Percentiles rank a stretch among this genome's conserved stretches.
Conservation (phyloP, 495 filamentous ascomycete genomes). For the Penicillium macrosclerotiorum region DNA sequence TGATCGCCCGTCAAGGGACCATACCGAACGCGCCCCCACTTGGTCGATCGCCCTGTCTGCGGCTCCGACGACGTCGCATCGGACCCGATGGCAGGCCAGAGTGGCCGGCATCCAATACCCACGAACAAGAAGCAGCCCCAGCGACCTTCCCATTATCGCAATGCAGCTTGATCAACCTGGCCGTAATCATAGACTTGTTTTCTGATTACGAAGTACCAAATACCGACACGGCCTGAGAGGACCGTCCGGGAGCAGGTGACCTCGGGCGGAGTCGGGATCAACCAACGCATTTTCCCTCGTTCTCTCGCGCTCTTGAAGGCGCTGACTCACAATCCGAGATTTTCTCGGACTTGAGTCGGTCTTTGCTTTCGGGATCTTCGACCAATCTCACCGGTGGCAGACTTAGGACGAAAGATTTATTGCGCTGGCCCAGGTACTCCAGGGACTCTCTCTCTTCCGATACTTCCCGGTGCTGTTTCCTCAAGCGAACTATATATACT, state of each 20-base stretch:
- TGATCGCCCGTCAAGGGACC: background rate
- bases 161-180: too few species aligned
- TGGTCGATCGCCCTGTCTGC: background rate
- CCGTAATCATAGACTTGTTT: background rate
- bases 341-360: conserved; percentile 18
- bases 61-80: conserved; percentile 7
- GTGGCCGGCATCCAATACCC: background rate
- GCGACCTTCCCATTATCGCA: conserved; percentile 30
- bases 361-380: background rate
- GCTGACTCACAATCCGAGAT: conserved; percentile 26
- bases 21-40: conserved; percentile 4
- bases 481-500: too few species aligned
- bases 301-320: background rate
- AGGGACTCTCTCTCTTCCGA: too few species aligned
- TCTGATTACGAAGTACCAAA: background rate
- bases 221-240: background rate
- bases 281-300: background rate
- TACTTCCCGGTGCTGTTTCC: too few species aligned
- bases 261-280: conserved; percentile 29
- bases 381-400: conserved; percentile 17
- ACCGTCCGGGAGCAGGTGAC: conserved; percentile 26
- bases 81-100: background rate
- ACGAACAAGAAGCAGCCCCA: conserved; percentile 23
- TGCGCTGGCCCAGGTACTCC: too few species aligned
- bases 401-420: background rate